These are phyloP conservation scores for Aegilops sharonensis DNA, from an alignment of 176 grass and related monocot species.

Conservation along the genomic window DNA sequence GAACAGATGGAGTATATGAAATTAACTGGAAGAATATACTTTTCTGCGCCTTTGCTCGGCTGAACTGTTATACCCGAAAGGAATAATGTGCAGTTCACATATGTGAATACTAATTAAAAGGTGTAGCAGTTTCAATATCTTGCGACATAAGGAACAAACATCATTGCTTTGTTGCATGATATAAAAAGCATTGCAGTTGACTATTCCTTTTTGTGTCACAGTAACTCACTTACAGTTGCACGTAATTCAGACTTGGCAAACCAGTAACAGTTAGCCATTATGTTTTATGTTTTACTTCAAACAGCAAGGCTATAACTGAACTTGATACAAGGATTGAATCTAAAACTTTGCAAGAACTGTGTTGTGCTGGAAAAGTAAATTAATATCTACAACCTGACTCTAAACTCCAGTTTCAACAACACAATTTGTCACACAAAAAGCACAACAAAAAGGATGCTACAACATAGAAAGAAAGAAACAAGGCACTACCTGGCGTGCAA, in stretches of 20 bases:
- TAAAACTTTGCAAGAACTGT: neutral
- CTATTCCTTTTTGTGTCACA: neutral
- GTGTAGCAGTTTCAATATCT: too few species aligned
- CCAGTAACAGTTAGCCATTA: neutral
- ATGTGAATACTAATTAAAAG: neutral
- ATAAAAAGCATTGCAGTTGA: neutral
- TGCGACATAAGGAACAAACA: too few species aligned
- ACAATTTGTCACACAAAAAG: neutral
- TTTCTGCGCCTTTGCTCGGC: neutral
- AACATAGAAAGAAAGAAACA: slow-evolving; percentile 11
- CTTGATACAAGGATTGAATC: neutral
- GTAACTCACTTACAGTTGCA: neutral
- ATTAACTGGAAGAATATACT: neutral
- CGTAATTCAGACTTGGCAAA: neutral
- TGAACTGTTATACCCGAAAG: neutral
- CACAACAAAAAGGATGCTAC: neutral
- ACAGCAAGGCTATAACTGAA: neutral
- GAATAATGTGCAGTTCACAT: neutral
- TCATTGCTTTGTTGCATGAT: neutral
- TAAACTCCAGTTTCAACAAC: neutral
- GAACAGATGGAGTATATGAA: neutral
- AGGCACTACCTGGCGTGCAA: neutral
- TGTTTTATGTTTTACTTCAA: neutral
- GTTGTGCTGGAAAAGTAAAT: neutral
- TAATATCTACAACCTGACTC: neutral